Evolutionary conservation across 345 rosid genomes (phyloP).

Genomic region (Clarkia xantiana): DNA sequence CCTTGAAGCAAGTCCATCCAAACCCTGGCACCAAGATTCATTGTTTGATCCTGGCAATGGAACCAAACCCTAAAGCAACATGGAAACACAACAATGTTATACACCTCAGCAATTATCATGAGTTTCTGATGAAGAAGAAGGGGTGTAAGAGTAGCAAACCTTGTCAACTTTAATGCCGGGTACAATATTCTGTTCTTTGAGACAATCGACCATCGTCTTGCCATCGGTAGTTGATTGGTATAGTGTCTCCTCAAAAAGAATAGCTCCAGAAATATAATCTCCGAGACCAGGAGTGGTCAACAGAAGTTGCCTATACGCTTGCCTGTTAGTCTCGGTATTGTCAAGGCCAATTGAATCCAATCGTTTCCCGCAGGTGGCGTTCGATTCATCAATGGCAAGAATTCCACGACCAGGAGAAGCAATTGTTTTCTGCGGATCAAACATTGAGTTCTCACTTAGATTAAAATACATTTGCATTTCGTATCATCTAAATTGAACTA

Average conservation of each 20-base stretch:
- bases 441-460: not conserved
- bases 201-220: constrained; percentile 75
- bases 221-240: constrained; percentile 76
- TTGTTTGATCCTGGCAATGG: constrained; percentile 75
- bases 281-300: constrained; percentile 66
- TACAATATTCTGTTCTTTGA: constrained; percentile 59
- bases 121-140: not conserved
- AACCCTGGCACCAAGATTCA: constrained; percentile 94
- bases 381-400: constrained; percentile 23
- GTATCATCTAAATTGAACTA: too few relatives aligned
- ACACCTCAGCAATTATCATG: not conserved
- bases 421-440: constrained; percentile 17
- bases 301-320: constrained; percentile 65
- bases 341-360: constrained; percentile 77
- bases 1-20: constrained; percentile 72
- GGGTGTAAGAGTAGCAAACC: constrained; percentile 18
- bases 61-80: constrained; percentile 55
- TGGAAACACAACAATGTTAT: not conserved
- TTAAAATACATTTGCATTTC: too few relatives aligned
- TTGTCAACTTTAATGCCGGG: constrained; percentile 94
- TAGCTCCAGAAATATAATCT: constrained; percentile 73
- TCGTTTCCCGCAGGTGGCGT: constrained; percentile 81
- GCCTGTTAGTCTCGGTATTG: constrained; percentile 87
- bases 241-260: constrained; percentile 81
- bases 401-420: constrained; percentile 26